These are phyloP conservation scores for Corymbia maculata DNA, from an alignment of 345 rosid species.

Conservation along the genomic window DNA sequence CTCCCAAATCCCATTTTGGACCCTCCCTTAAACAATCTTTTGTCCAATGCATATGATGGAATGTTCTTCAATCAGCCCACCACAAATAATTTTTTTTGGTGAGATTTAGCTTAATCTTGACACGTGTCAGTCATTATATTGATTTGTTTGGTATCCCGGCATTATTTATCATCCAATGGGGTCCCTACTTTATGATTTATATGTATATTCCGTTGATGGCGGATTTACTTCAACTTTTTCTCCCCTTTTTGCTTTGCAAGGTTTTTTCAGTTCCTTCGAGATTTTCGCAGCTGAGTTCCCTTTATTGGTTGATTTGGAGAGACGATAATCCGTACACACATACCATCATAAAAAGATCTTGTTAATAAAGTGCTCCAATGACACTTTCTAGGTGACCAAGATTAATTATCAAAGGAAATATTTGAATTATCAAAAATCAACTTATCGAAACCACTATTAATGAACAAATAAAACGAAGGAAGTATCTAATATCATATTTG, in stretches of 20 bases:
- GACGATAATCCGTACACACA: neutral
- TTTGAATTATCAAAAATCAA: neutral
- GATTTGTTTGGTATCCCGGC: neutral
- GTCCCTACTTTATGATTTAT: neutral
- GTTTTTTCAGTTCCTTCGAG: neutral
- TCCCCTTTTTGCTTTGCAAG: neutral
- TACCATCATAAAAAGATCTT: neutral
- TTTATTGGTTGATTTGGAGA: neutral
- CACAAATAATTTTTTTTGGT: neutral
- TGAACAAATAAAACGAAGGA: neutral
- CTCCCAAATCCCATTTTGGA: neutral
- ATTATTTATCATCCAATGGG: neutral
- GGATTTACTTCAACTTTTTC: neutral
- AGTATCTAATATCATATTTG: neutral
- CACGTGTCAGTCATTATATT: neutral
- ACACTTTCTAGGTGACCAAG: neutral
- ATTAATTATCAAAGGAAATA: neutral
- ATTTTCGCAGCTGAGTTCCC: neutral
- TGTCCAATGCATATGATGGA: neutral
- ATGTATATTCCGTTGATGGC: constrained; percentile 1
- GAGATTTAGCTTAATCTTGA: neutral
- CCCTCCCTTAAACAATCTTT: neutral
- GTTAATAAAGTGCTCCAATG: neutral
- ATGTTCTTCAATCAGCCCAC: neutral
- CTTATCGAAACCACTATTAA: neutral